These are phyloP conservation scores for Calamus simplicifolius DNA, from an alignment of 176 grass and related monocot species.

Conservation along the genomic window DNA sequence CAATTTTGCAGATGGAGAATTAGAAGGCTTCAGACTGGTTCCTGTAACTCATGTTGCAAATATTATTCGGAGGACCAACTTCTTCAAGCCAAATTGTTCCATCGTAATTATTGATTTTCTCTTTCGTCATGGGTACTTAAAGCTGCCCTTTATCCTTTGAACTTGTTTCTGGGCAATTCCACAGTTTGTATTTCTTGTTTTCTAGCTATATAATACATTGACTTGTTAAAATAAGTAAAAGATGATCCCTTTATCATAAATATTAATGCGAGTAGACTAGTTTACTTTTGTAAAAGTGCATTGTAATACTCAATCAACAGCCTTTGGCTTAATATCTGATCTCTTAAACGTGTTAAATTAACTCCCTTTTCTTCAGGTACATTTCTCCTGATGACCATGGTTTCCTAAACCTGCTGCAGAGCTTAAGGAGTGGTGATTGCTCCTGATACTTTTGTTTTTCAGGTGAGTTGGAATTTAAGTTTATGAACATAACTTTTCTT, in stretches of 20 bases:
- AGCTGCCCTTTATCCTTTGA: too few relatives aligned
- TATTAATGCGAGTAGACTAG: too few relatives aligned
- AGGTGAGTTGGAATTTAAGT: too few relatives aligned
- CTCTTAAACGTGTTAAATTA: not conserved
- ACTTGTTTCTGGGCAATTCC: too few relatives aligned
- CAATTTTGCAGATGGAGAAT: constrained; percentile 61
- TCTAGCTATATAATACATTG: too few relatives aligned
- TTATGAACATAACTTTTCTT: too few relatives aligned
- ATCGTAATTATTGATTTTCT: constrained; percentile 81
- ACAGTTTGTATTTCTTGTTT: too few relatives aligned
- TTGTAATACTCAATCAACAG: too few relatives aligned
- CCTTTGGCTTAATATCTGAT: too few relatives aligned
- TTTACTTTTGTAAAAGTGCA: too few relatives aligned
- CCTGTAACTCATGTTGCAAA: constrained; percentile 58
- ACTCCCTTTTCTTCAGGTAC: constrained; percentile 34
- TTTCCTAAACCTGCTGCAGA: constrained; percentile 64
- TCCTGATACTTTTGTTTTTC: constrained; percentile 19
- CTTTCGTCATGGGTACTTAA: constrained; percentile 68
- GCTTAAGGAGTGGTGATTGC: constrained; percentile 76
- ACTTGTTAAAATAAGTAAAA: too few relatives aligned
- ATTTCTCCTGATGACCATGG: constrained; percentile 52
- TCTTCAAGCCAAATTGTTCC: constrained; percentile 75
- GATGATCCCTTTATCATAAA: too few relatives aligned
- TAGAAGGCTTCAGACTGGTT: constrained; percentile 83
- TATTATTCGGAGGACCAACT: constrained; percentile 52